Conservation (phyloP, 2,329 filamentous ascomycete genomes). For the Fusarium sarcochroum region DNA sequence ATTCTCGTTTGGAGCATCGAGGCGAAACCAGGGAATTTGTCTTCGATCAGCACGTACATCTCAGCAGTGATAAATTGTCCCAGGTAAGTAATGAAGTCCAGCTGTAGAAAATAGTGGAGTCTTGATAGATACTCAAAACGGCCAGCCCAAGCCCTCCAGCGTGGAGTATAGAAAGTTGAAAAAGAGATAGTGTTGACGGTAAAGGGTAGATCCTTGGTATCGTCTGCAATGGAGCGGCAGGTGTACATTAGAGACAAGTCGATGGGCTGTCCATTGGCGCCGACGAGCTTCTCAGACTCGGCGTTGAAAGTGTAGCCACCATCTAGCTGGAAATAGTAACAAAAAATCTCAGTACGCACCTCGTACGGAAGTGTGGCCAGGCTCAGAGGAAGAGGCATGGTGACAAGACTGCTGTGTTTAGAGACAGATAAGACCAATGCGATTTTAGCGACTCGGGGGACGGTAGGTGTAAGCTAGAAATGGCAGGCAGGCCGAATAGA, state of each 20-base stretch:
- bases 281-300: constrained; percentile 1
- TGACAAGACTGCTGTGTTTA: neutral
- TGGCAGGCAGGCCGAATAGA: too few relatives aligned
- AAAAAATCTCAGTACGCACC: neutral
- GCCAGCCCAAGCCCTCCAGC: constrained; percentile 2
- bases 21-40: neutral
- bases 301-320: constrained; percentile 5
- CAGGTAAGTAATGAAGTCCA: neutral
- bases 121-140: neutral
- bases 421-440: too few relatives aligned
- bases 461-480: too few relatives aligned
- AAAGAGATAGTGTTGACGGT: neutral
- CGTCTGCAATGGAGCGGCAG: neutral
- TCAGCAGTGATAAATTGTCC: neutral
- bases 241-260: constrained; percentile 5
- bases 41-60: neutral
- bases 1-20: too few relatives aligned
- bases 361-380: constrained; percentile 9
- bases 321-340: neutral
- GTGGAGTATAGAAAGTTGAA: neutral
- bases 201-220: constrained; percentile 1
- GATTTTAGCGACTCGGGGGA: too few relatives aligned
- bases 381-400: neutral
- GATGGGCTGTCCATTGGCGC: neutral
- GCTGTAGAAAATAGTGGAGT: neutral